Evolutionary conservation across 2,329 filamentous ascomycete genomes (phyloP).

Genomic region (Diplodia mutila): DNA sequence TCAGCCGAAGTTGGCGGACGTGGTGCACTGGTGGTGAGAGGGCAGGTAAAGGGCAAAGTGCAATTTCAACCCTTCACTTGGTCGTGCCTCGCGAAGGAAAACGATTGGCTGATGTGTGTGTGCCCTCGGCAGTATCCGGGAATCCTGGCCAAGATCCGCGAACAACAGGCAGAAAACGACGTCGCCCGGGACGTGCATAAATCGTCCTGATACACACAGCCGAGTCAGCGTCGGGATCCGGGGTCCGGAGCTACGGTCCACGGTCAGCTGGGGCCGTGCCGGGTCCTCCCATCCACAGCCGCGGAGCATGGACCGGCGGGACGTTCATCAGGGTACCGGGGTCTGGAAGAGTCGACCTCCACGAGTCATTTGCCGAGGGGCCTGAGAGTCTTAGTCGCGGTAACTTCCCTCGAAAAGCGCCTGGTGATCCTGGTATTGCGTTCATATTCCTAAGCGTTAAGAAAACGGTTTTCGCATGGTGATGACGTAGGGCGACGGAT

Average conservation of each 20-base stretch:
- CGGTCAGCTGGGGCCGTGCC: conserved; percentile 23
- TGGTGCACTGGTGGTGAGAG: conserved; percentile 22
- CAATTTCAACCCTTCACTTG: conserved; percentile 16
- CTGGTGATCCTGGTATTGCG: conserved; percentile 12
- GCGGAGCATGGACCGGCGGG: conserved; percentile 13
- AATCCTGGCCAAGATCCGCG: conserved; percentile 47
- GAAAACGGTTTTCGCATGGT: conserved; percentile 13
- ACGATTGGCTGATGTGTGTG: conserved; percentile 1
- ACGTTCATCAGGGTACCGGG: conserved; percentile 15
- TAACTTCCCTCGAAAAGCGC: conserved; percentile 11
- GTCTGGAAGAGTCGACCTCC: conserved; percentile 16
- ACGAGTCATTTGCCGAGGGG: conserved; percentile 13
- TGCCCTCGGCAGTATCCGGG: conserved; percentile 46
- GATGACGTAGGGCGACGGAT: conserved; percentile 19
- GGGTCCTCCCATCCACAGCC: conserved; percentile 20
- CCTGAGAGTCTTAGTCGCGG: conserved; percentile 6
- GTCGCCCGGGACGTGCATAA: conserved; percentile 16
- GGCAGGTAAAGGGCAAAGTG: conserved; percentile 8
- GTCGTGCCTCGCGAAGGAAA: neutral
- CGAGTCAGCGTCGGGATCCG: conserved; percentile 23
- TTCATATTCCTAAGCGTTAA: conserved; percentile 14
- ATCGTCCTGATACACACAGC: conserved; percentile 19
- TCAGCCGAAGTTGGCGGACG: conserved; percentile 21
- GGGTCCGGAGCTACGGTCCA: conserved; percentile 23
- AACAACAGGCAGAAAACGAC: conserved; percentile 38